A percentile compares a stretch with the other conserved stretches of the same genome.
Conservation (phyloP, 202 grass and related monocot species). For the Saccharum hybrid region DNA sequence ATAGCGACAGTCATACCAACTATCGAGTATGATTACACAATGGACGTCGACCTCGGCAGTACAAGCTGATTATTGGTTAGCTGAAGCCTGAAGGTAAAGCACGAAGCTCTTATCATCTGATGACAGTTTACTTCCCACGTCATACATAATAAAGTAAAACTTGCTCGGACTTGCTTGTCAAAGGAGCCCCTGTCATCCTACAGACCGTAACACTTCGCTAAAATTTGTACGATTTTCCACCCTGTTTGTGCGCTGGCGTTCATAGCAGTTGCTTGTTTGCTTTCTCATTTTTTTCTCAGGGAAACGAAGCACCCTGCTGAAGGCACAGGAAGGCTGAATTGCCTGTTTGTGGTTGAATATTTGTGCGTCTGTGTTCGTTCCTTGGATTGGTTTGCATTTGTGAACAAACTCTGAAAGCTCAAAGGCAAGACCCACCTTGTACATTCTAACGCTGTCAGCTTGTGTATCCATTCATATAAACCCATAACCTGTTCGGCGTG, state of each 20-base stretch:
- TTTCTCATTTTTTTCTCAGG: not conserved
- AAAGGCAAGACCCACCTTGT: constrained; percentile 21
- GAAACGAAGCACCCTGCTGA: constrained; percentile 1
- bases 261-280: constrained; percentile 23
- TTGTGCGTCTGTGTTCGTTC: constrained; percentile 37
- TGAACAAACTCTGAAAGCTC: constrained; percentile 35
- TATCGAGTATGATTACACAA: constrained; percentile 96
- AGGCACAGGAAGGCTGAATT: constrained; percentile 23
- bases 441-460: constrained; percentile 19
- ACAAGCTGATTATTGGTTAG: constrained; percentile 54
- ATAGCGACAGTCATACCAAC: constrained; percentile 94
- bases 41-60: constrained; percentile 93
- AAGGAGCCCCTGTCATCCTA: not conserved
- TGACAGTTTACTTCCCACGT: not conserved
- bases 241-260: not conserved
- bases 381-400: constrained; percentile 25
- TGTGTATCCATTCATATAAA: constrained; percentile 9
- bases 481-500: not conserved
- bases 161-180: not conserved
- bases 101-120: not conserved
- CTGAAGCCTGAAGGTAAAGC: constrained; percentile 35
- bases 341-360: constrained; percentile 5
- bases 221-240: not conserved
- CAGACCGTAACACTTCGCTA: not conserved
- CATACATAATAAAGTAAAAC: not conserved